Evolutionary conservation across 2,329 filamentous ascomycete genomes (phyloP).

Genomic region (Neospermospora avenae): DNA sequence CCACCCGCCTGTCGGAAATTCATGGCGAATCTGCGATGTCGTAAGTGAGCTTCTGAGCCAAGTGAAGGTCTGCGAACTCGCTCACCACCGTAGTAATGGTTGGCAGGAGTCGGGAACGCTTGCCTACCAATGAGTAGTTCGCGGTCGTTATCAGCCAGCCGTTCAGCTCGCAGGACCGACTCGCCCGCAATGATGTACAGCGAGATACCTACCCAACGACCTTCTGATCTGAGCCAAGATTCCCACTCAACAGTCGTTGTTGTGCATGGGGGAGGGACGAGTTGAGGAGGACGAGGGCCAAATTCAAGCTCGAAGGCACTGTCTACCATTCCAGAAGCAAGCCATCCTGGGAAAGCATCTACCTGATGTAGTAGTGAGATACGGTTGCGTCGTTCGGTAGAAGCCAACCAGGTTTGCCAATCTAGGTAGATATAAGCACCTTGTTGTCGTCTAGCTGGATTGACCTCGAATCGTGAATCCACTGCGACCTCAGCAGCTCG

Average conservation of each 20-base stretch:
- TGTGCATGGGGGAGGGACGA: neutral
- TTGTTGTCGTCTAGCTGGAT: neutral
- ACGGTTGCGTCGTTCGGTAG: neutral
- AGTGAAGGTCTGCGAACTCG: neutral
- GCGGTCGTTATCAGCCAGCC: neutral
- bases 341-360: neutral
- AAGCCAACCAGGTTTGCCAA: neutral
- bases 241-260: neutral
- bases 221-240: neutral
- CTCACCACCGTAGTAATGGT: neutral
- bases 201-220: neutral
- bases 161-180: neutral
- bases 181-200: neutral
- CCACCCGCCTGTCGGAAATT: neutral
- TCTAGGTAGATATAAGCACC: neutral
- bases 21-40: neutral
- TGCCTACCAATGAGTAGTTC: neutral
- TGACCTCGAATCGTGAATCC: neutral
- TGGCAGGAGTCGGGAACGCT: neutral
- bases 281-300: neutral
- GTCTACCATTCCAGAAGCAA: neutral
- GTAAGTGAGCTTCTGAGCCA: neutral
- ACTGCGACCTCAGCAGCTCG: neutral
- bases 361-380: neutral
- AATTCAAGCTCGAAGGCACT: neutral